These are phyloP conservation scores for Xylaria venustula DNA, from an alignment of 495 filamentous ascomycete species.

Conservation along the genomic window DNA sequence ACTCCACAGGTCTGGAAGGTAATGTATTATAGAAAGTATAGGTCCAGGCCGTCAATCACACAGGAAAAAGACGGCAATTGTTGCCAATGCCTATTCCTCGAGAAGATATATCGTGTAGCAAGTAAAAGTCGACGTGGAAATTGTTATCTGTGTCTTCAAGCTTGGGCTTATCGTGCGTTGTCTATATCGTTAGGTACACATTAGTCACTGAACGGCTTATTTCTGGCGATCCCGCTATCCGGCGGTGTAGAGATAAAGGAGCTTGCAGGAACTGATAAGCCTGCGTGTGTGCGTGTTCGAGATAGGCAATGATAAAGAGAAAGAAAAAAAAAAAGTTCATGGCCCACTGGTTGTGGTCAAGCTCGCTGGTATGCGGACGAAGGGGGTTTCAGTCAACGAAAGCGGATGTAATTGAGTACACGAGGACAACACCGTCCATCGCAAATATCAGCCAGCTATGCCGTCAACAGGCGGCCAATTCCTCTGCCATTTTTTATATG, in stretches of 20 bases:
- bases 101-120: not conserved
- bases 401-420: constrained; percentile 19
- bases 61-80: not conserved
- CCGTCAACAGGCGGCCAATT: not conserved
- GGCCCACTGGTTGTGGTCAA: not conserved
- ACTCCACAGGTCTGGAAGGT: not conserved
- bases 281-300: not conserved
- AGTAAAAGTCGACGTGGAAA: not conserved
- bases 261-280: constrained; percentile 16
- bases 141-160: not conserved
- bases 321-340: not conserved
- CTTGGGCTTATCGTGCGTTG: constrained; percentile 23
- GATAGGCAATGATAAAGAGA: constrained; percentile 11
- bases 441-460: not conserved
- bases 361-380: constrained; percentile 2
- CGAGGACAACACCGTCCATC: constrained; percentile 1
- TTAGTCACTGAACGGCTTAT: not conserved
- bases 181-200: constrained; percentile 24
- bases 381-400: constrained; percentile 17
- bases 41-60: not conserved
- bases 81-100: not conserved
- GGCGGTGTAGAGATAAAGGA: constrained; percentile 34
- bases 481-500: not conserved
- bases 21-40: not conserved
- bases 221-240: constrained; percentile 15